These are phyloP conservation scores for Avena eriantha DNA, from an alignment of 176 grass and related monocot genomes.

Conservation along the genomic window DNA sequence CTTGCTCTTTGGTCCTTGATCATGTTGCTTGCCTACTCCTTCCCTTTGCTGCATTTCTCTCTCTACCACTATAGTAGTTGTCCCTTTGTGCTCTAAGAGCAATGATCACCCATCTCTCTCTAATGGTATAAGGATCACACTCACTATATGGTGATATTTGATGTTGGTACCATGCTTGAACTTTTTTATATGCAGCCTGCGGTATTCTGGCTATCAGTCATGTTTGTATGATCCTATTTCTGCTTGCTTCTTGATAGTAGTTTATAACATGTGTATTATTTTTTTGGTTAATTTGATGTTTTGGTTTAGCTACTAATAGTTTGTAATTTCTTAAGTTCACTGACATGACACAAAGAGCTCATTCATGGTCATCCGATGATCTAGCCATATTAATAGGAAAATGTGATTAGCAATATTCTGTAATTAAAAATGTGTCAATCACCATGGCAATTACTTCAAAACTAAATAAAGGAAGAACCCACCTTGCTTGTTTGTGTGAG, in stretches of 20 bases:
- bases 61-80: not conserved
- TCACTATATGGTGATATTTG: not conserved
- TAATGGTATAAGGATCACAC: not conserved
- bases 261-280: too few relatives aligned
- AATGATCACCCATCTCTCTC: constrained; percentile 43
- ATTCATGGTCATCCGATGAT: constrained; percentile 20
- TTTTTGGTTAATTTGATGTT: constrained; percentile 3
- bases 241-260: too few relatives aligned
- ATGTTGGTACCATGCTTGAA: too few relatives aligned
- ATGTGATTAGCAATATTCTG: not conserved
- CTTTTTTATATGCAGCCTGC: too few relatives aligned
- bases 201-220: too few relatives aligned
- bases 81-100: constrained; percentile 21
- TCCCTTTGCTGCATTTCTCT: not conserved
- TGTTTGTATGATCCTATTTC: too few relatives aligned
- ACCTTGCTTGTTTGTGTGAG: constrained; percentile 5
- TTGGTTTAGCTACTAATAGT: not conserved
- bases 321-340: too few relatives aligned
- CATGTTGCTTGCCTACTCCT: not conserved
- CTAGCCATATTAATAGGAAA: not conserved
- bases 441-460: not conserved
- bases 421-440: not conserved
- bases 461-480: constrained; percentile 30
- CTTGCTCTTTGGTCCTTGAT: constrained; percentile 13
- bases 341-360: not conserved